A percentile compares a stretch with the other conserved stretches of the same genome.
phyloP scores from a whole-genome alignment of 1,284 basidiomycete genomes.

The Apiotrichum siamense region DNA sequence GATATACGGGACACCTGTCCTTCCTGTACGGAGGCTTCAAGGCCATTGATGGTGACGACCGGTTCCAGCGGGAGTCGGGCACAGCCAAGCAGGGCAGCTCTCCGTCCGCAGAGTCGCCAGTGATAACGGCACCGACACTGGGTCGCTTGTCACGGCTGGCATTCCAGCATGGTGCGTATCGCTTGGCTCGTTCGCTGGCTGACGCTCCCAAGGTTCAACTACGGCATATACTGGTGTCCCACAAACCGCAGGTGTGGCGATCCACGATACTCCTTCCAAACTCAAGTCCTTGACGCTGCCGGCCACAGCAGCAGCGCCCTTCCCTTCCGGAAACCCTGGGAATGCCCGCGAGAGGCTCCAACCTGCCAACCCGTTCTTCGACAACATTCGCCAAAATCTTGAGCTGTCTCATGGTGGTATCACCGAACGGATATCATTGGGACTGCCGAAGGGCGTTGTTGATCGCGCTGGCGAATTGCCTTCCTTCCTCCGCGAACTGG shows the following conservation, averaged over 20 bases:
- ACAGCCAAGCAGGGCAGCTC: neutral
- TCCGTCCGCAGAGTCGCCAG: no score
- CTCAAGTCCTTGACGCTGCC: constrained; percentile 4
- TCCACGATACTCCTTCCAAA: constrained; percentile 3
- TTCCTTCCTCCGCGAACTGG: constrained; percentile 70
- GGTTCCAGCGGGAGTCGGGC: neutral
- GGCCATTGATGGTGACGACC: constrained; percentile 28
- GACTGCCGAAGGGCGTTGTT: constrained; percentile 59
- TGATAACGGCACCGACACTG: neutral
- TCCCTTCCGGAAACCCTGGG: neutral
- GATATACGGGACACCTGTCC: constrained; percentile 59
- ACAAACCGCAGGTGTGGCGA: neutral
- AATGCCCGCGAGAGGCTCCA: constrained; percentile 20
- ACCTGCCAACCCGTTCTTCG: constrained; percentile 81
- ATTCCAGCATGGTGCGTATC: constrained; percentile 32
- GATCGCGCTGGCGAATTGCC: constrained; percentile 69
- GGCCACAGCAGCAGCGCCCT: neutral
- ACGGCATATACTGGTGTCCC: neutral
- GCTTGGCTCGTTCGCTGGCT: neutral
- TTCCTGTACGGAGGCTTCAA: constrained; percentile 79
- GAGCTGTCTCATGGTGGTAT: constrained; percentile 80
- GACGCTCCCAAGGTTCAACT: neutral
- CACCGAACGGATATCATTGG: constrained; percentile 71
- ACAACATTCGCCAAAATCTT: constrained; percentile 89
- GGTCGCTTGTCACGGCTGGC: constrained; percentile 29